Percentiles rank a stretch among this genome's conserved stretches.
Evolutionary conservation across 805 yeast species (phyloP).

Genomic region (Kuraishia cidri): DNA sequence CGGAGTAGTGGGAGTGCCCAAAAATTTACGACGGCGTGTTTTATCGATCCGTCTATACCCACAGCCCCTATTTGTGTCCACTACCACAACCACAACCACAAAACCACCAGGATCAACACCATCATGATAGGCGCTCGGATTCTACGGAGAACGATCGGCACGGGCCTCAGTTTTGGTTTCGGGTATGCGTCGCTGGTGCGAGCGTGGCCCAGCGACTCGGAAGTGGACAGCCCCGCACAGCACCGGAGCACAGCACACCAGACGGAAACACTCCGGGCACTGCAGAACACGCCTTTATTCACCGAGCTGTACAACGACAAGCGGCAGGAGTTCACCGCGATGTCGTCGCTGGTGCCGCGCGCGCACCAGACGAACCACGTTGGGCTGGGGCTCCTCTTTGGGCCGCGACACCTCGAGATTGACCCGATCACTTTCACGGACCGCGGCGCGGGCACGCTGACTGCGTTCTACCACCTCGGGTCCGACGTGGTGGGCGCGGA

Average conservation of each 20-base stretch:
- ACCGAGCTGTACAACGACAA: constrained; percentile 12
- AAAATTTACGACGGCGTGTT: too few relatives aligned
- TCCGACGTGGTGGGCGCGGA: constrained; percentile 53
- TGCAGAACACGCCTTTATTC: constrained; percentile 18
- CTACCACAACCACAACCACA: too few relatives aligned
- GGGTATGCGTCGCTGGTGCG: constrained; percentile 20
- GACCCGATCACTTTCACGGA: constrained; percentile 67
- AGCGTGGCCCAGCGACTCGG: constrained; percentile 18
- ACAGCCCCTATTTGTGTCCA: too few relatives aligned
- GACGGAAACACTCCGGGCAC: constrained; percentile 13
- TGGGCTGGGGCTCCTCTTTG: constrained; percentile 63
- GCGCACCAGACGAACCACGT: constrained; percentile 58
- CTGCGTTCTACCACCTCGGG: constrained; percentile 69
- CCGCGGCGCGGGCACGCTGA: constrained; percentile 38
- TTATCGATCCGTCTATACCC: too few relatives aligned
- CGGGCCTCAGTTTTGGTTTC: constrained; percentile 11
- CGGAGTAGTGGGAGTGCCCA: too few relatives aligned
- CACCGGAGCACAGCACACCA: constrained; percentile 12
- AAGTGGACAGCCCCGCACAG: constrained; percentile 3
- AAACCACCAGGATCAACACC: too few relatives aligned
- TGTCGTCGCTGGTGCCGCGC: constrained; percentile 41
- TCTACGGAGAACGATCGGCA: background rate
- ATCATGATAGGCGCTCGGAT: too few relatives aligned
- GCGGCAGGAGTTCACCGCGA: constrained; percentile 15
- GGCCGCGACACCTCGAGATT: constrained; percentile 57